Base-by-base conservation (phyloP, 805 yeast genomes). In the Yamadazyma insecticola region DNA sequence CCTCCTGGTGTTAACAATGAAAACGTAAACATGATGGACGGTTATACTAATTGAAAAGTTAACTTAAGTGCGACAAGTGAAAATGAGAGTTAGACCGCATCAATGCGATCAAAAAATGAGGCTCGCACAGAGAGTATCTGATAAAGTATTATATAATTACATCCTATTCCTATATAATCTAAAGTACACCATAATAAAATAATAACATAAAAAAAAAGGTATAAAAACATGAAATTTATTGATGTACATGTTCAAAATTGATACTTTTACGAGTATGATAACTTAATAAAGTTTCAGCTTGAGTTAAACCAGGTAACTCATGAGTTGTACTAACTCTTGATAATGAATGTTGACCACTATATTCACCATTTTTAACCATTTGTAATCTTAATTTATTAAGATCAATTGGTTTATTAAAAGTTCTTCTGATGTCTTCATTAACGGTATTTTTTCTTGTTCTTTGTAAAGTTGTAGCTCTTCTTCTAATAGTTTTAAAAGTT, bases 281-380 rank as follows among this genome's bases (percentile, higher is more conserved):
- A 9, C 67, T 57, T 30, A 70, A 47, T 29, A 70, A 55, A 4
- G 70, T 63, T 43, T 67, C 73, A 6, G 75, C 76, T 34, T 66
- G 70, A 2, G 72, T 62, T 30, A 70, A 54, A 7, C 76, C 76
- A 0, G 74, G 74, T 24, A 70, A 48, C 16, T 66, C 70, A 35
- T 68, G 74, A 4, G 72, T 58, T 4, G 75, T 63, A 25, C 54
- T 47, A 19, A 69, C 55, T 41, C 72, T 51, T 13, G 61, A 61
- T 29, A 69, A 50, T 2, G 70, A 64, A 28, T 45, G 51, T 28
- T 62, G 40, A 19, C 25, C 36, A 17, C 24, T 26, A 32, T 56
- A 57, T 39, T 64, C 67, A 8, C 71, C 71, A 11, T 43, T 43
- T 22, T 41, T 40, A 28, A 60, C 48, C 71, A 66, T 66, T 35